Percentiles rank a stretch among this genome's conserved stretches.
Conservation (phyloP, 768 basidiomycete genomes). For the Coprinellus micaceus region DNA sequence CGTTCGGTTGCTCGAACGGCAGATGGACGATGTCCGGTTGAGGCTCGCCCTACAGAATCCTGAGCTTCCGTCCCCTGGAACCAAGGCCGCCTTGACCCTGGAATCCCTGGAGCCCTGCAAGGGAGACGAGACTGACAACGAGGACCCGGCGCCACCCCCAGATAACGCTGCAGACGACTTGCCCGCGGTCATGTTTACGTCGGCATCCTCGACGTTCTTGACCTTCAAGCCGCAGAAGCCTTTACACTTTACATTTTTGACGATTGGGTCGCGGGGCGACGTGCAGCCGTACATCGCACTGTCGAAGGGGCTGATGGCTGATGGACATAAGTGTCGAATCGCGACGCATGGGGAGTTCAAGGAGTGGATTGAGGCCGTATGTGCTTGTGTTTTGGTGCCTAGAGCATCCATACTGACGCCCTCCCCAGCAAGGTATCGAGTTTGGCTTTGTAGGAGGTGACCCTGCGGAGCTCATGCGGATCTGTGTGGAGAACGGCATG, state of each 20-base stretch:
- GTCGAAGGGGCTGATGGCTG: slow-evolving; percentile 84
- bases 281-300: slow-evolving; percentile 98
- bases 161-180: slow-evolving; percentile 65
- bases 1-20: slow-evolving; percentile 67
- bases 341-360: slow-evolving; percentile 95
- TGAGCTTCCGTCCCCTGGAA: slow-evolving; percentile 43
- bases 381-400: slow-evolving; percentile 25
- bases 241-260: slow-evolving; percentile 89
- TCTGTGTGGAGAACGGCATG: slow-evolving; percentile 97
- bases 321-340: slow-evolving; percentile 87
- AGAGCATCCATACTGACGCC: background rate
- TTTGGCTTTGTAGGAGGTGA: slow-evolving; percentile 94
- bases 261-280: slow-evolving; percentile 94
- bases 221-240: slow-evolving; percentile 90
- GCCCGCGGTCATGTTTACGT: slow-evolving; percentile 94
- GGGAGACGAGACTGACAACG: slow-evolving; percentile 30
- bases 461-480: slow-evolving; percentile 95
- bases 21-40: slow-evolving; percentile 69
- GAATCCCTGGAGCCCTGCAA: slow-evolving; percentile 74
- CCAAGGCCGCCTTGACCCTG: slow-evolving; percentile 72
- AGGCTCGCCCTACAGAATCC: slow-evolving; percentile 44
- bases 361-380: slow-evolving; percentile 91
- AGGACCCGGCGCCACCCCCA: slow-evolving; percentile 42
- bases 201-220: slow-evolving; percentile 91
- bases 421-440: slow-evolving; percentile 84